phyloP scores from a whole-genome alignment of 2,329 filamentous ascomycete genomes.

The Penicillium frequentans region DNA sequence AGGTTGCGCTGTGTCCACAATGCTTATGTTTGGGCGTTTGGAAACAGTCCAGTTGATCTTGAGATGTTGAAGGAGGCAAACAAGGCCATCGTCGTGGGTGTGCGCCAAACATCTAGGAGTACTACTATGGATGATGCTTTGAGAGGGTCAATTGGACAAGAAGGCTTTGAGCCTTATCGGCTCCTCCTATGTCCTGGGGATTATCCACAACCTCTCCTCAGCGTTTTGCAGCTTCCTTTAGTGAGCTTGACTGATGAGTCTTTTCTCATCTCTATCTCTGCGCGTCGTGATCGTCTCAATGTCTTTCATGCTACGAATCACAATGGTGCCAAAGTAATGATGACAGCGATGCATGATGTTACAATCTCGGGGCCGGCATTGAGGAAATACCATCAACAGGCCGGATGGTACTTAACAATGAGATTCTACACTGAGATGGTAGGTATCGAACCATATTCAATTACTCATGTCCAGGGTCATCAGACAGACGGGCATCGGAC shows the following conservation, averaged over 20 bases:
- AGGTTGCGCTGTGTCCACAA: neutral
- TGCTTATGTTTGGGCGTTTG: constrained; percentile 56
- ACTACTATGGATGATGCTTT: constrained; percentile 51
- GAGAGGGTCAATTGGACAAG: neutral
- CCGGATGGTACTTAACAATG: no score
- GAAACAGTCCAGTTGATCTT: constrained; percentile 61
- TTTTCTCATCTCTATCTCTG: no score
- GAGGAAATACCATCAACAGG: no score
- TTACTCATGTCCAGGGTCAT: no score
- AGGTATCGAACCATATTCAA: no score
- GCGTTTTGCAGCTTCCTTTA: neutral
- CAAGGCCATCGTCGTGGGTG: constrained; percentile 57
- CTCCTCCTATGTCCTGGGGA: neutral
- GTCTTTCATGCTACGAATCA: no score
- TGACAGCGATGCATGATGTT: no score
- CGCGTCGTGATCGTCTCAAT: no score
- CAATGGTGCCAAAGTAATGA: no score
- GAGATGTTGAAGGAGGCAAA: constrained; percentile 58
- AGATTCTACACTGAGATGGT: no score
- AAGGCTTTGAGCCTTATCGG: neutral
- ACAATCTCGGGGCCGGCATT: no score
- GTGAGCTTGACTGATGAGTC: no score
- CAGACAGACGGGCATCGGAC: constrained; percentile 43
- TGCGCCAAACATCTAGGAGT: constrained; percentile 49
- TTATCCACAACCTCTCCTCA: neutral